These are phyloP conservation scores for Malania oleifera DNA, from an alignment of 164 flowering plant species.

Conservation along the genomic window DNA sequence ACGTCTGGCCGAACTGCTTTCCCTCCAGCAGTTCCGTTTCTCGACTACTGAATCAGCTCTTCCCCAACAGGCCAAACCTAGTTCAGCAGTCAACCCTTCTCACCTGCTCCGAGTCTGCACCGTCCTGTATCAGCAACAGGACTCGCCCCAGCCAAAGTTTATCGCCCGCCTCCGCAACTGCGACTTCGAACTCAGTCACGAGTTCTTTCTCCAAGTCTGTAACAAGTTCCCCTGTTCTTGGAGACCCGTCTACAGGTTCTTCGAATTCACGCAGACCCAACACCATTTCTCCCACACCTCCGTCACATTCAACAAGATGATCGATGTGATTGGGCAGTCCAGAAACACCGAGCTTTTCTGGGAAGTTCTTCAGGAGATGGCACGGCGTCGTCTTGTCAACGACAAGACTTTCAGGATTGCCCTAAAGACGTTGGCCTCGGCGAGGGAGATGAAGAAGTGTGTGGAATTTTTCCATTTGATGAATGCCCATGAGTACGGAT, in stretches of 20 bases:
- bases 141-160: constrained; percentile 47
- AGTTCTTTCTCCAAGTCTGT: constrained; percentile 88
- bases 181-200: constrained; percentile 48
- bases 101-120: constrained; percentile 72
- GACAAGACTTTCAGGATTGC: constrained; percentile 56
- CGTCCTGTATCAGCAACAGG: constrained; percentile 69
- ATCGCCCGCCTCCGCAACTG: constrained; percentile 33
- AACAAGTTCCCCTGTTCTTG: constrained; percentile 75
- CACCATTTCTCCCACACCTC: constrained; percentile 50
- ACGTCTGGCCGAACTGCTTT: neutral
- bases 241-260: constrained; percentile 70
- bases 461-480: constrained; percentile 77
- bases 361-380: constrained; percentile 45
- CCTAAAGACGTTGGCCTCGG: constrained; percentile 47
- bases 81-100: constrained; percentile 24
- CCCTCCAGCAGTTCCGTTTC: constrained; percentile 8
- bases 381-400: constrained; percentile 33
- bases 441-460: constrained; percentile 78
- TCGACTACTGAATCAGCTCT: constrained; percentile 3
- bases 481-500: constrained; percentile 46
- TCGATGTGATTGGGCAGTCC: constrained; percentile 57
- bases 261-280: constrained; percentile 40
- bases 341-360: constrained; percentile 68
- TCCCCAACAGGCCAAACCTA: constrained; percentile 9
- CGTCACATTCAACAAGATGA: constrained; percentile 66